Conservation (phyloP, 1,139 yeast genomes). For the Candida neerlandica region DNA sequence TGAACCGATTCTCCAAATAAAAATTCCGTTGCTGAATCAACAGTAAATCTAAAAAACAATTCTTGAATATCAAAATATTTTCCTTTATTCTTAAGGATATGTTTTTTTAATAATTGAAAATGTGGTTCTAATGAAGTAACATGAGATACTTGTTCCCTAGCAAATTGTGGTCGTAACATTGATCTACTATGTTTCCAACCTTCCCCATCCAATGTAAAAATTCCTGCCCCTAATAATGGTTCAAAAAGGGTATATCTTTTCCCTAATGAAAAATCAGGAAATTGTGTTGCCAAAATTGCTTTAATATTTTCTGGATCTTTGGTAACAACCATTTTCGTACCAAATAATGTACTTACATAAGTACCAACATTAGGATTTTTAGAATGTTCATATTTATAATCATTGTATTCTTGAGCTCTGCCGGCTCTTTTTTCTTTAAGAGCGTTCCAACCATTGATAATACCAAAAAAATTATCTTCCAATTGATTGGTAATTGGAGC, state of each 20-base stretch:
- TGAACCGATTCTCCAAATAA: slow-evolving; percentile 41
- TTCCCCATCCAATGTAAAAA: slow-evolving; percentile 55
- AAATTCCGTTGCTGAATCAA: slow-evolving; percentile 46
- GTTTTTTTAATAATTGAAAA: slow-evolving; percentile 37
- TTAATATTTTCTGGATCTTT: slow-evolving; percentile 36
- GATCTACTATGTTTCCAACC: slow-evolving; percentile 60
- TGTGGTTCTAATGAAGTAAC: slow-evolving; percentile 47
- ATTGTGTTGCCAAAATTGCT: slow-evolving; percentile 42
- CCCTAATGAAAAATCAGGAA: slow-evolving; percentile 54
- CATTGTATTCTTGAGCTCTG: slow-evolving; percentile 13
- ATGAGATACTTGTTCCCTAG: slow-evolving; percentile 54
- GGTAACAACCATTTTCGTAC: slow-evolving; percentile 20
- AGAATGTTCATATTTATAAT: slow-evolving; percentile 2
- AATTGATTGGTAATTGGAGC: slow-evolving; percentile 18
- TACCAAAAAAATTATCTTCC: slow-evolving; percentile 21
- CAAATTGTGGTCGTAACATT: slow-evolving; percentile 56
- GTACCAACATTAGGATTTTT: slow-evolving; percentile 1
- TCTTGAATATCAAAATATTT: slow-evolving; percentile 37
- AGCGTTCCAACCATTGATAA: slow-evolving; percentile 16
- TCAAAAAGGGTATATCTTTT: slow-evolving; percentile 38
- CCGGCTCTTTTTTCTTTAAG: slow-evolving; percentile 17
- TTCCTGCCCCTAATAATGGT: slow-evolving; percentile 55
- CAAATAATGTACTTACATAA: slow-evolving; percentile 17
- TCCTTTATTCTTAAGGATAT: slow-evolving; percentile 28
- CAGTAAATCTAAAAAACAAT: slow-evolving; percentile 37